A percentile compares a stretch with the other conserved stretches of the same genome.
Conservation (phyloP, 208 protist genomes). For the Trypanosoma scelopori region DNA sequence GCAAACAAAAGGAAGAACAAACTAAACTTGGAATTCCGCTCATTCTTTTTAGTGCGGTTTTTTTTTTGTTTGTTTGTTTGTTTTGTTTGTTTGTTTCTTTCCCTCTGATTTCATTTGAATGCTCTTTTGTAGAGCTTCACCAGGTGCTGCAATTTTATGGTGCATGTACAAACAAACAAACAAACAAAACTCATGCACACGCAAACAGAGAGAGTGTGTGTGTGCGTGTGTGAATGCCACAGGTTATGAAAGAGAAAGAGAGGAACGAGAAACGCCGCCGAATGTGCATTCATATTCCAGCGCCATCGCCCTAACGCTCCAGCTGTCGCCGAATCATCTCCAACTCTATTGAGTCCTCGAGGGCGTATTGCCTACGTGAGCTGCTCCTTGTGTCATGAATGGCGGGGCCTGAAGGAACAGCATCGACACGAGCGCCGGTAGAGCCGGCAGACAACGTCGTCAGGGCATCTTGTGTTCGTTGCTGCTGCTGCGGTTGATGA, state of each 20-base stretch:
- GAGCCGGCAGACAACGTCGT: background rate
- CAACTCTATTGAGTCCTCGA: conserved; percentile 53
- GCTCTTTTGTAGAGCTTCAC: too few relatives aligned
- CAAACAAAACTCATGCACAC: too few relatives aligned
- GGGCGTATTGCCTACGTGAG: background rate
- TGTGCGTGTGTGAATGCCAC: too few relatives aligned
- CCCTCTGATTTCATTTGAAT: too few relatives aligned
- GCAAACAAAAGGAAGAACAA: background rate
- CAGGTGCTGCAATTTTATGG: too few relatives aligned
- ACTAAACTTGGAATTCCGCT: background rate
- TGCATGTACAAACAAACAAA: too few relatives aligned
- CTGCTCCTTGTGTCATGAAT: background rate
- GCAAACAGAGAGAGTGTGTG: too few relatives aligned
- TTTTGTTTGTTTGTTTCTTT: too few relatives aligned
- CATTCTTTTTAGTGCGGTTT: too few relatives aligned
- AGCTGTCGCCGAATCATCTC: conserved; percentile 55
- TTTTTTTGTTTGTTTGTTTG: too few relatives aligned
- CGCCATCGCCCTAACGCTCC: conserved; percentile 9
- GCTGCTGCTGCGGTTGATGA: background rate
- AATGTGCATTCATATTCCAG: background rate
- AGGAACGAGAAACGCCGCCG: background rate
- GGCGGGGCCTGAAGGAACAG: background rate
- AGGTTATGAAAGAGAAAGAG: too few relatives aligned
- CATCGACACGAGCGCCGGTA: background rate
- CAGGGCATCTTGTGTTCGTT: background rate